These are phyloP conservation scores for Cyclotella atomus DNA, from an alignment of 108 stramenopile genomes.

Conservation along the genomic window DNA sequence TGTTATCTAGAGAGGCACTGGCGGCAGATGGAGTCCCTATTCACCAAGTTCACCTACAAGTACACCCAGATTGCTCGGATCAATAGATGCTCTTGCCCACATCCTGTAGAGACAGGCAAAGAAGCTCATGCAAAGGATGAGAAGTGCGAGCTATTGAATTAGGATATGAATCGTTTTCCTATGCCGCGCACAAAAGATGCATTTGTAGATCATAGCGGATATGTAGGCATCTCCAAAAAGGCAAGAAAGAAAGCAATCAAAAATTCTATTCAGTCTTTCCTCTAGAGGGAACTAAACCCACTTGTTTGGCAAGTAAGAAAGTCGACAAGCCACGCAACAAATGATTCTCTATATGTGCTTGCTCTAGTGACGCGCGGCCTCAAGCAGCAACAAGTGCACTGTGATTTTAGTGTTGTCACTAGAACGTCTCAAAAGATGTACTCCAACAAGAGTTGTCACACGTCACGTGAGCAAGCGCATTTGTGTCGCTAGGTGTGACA, in stretches of 20 bases:
- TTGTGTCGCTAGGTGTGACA: too few species aligned
- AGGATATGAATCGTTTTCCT: background rate
- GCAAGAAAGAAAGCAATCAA: background rate
- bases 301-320: background rate
- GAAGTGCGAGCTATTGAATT: background rate
- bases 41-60: background rate
- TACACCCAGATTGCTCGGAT: background rate
- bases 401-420: too few species aligned
- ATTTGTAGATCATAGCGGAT: background rate
- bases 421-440: too few species aligned
- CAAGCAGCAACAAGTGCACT: too few species aligned
- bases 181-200: background rate
- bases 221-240: background rate
- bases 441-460: background rate
- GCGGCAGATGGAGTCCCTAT: background rate
- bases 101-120: background rate
- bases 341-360: too few species aligned
- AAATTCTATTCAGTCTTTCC: background rate
- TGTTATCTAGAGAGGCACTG: background rate
- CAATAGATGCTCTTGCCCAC: constrained; percentile 1
- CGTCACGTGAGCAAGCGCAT: too few species aligned
- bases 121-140: background rate
- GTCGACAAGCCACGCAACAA: too few species aligned
- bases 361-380: too few species aligned
- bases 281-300: background rate